phyloP scores from a whole-genome alignment of 2,329 filamentous ascomycete species.

The Onygenales sp. region DNA sequence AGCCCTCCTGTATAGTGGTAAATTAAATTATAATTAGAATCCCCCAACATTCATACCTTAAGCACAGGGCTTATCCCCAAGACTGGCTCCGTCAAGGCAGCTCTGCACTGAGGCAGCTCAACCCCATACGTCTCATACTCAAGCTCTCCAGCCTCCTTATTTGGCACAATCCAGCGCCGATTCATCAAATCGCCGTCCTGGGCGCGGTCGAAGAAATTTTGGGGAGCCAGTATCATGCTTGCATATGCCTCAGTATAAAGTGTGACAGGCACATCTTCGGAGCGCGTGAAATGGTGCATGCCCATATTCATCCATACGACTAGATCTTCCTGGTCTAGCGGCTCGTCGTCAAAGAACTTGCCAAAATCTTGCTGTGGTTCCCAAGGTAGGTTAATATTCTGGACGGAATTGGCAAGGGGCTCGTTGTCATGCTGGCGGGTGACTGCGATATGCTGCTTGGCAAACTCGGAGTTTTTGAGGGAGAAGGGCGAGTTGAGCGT shows the following conservation, averaged over 20 bases:
- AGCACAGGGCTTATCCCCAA: neutral
- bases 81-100: conserved; percentile 7
- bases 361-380: conserved; percentile 29
- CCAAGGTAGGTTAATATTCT: conserved; percentile 5
- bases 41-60: no score
- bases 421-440: conserved; percentile 18
- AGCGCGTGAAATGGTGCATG: conserved; percentile 50
- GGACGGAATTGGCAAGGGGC: conserved; percentile 8
- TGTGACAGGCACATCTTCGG: conserved; percentile 46
- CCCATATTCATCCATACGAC: conserved; percentile 48
- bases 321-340: conserved; percentile 29
- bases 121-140: conserved; percentile 23
- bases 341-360: conserved; percentile 37
- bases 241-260: conserved; percentile 20
- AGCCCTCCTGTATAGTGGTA: no score
- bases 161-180: conserved; percentile 22
- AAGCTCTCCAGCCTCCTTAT: conserved; percentile 16
- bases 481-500: conserved; percentile 40
- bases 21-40: no score
- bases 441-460: conserved; percentile 43
- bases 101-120: conserved; percentile 20
- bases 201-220: conserved; percentile 12
- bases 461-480: conserved; percentile 39
- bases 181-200: conserved; percentile 30
- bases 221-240: neutral